Evolutionary conservation across 805 yeast species (phyloP).

Genomic region (Saturnispora sanitii): DNA sequence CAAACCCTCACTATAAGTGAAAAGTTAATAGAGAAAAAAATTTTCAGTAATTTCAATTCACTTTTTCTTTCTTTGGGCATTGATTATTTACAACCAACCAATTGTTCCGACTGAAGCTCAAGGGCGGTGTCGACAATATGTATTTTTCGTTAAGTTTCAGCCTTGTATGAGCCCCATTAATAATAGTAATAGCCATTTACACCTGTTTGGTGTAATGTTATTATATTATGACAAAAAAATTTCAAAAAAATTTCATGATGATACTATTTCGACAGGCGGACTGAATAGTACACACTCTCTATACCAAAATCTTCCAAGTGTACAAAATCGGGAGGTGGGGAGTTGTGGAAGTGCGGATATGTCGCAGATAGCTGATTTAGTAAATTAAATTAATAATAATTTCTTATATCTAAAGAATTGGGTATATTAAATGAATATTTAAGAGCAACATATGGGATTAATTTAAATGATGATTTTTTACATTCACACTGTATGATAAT

Average conservation of each 20-base stretch:
- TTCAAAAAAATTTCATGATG: slow-evolving; percentile 21
- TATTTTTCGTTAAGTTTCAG: slow-evolving; percentile 49
- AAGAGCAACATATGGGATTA: slow-evolving; percentile 28
- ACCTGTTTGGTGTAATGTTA: neutral
- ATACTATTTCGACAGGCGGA: slow-evolving; percentile 40
- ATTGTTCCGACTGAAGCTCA: slow-evolving; percentile 51
- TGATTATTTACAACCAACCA: slow-evolving; percentile 41
- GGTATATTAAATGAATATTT: no score
- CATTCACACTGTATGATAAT: slow-evolving; percentile 54
- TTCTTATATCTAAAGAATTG: slow-evolving; percentile 26
- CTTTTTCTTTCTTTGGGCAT: slow-evolving; percentile 20
- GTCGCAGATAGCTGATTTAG: slow-evolving; percentile 32
- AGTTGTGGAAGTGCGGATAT: slow-evolving; percentile 41
- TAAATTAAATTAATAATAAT: slow-evolving; percentile 28
- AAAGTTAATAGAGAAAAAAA: neutral
- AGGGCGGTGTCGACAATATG: slow-evolving; percentile 38
- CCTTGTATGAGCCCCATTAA: slow-evolving; percentile 42
- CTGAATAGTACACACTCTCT: slow-evolving; percentile 25
- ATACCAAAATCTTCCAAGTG: slow-evolving; percentile 42
- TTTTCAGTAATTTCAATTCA: neutral
- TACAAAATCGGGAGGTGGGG: slow-evolving; percentile 40
- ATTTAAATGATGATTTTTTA: slow-evolving; percentile 8
- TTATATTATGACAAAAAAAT: neutral
- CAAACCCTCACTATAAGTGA: no score
- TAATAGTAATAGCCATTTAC: neutral